A percentile compares a stretch with the other conserved stretches of the same genome.
Conservation (phyloP, 2,329 filamentous ascomycete genomes). For the Sclerotinia borealis region DNA sequence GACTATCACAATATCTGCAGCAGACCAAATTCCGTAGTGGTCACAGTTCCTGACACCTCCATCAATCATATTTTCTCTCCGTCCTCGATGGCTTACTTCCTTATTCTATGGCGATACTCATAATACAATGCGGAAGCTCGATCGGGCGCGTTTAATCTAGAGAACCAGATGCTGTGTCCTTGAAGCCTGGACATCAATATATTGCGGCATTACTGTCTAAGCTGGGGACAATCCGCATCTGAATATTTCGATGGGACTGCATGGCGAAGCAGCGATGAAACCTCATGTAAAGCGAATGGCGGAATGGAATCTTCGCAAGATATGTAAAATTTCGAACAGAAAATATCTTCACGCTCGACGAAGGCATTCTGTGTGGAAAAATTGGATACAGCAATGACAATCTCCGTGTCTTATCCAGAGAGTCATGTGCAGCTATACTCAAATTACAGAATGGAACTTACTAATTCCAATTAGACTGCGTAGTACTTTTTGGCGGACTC, state of each 20-base stretch:
- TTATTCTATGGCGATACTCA: conserved; percentile 28
- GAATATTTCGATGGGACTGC: conserved; percentile 31
- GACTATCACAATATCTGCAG: conserved; percentile 30
- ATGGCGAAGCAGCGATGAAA: conserved; percentile 28
- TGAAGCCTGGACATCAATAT: conserved; percentile 35
- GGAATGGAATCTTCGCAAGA: conserved; percentile 32
- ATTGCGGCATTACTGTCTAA: conserved; percentile 32
- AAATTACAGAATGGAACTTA: not conserved
- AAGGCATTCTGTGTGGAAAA: conserved; percentile 24
- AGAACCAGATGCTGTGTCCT: conserved; percentile 32
- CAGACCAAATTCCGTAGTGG: conserved; percentile 34
- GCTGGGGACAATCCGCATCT: conserved; percentile 33
- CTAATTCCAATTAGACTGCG: not conserved
- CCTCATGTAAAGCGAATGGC: conserved; percentile 33
- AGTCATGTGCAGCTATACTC: not conserved
- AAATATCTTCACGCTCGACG: conserved; percentile 34
- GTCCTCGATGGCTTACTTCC: conserved; percentile 34
- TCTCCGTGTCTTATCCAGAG: conserved; percentile 1
- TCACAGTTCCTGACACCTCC: conserved; percentile 34
- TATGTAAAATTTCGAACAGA: conserved; percentile 35
- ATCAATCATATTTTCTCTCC: conserved; percentile 35
- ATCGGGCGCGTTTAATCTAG: conserved; percentile 34
- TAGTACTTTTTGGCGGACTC: conserved; percentile 43
- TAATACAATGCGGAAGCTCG: conserved; percentile 30
- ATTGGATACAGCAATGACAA: conserved; percentile 18